Conservation (phyloP, 371 early-diverging fungal species). For the Funneliformis caledonium region DNA sequence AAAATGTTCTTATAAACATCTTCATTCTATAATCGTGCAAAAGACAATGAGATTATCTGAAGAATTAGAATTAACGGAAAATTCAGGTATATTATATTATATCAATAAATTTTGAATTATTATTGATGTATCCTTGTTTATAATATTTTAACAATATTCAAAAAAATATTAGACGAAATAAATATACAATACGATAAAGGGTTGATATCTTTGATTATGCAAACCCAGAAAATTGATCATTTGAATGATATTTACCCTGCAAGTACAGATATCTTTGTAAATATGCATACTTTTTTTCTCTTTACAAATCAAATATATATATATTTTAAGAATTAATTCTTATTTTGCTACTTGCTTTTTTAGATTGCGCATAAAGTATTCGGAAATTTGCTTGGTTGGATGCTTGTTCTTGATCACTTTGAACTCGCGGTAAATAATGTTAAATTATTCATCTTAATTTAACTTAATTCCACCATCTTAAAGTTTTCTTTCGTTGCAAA, state of each 20-base stretch:
- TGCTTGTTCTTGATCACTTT: conserved; percentile 76
- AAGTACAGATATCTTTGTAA: neutral
- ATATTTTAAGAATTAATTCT: neutral
- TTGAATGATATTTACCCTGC: neutral
- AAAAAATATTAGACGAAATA: neutral
- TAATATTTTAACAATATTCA: neutral
- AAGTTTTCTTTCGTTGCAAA: conserved; percentile 1
- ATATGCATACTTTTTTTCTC: neutral
- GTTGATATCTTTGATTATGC: conserved; percentile 14
- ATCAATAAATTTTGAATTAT: neutral
- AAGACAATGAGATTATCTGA: conserved; percentile 47
- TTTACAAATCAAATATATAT: neutral
- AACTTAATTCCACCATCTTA: neutral
- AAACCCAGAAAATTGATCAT: conserved; percentile 1
- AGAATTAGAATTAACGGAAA: conserved; percentile 44
- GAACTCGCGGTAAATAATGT: conserved; percentile 72
- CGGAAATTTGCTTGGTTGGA: conserved; percentile 76
- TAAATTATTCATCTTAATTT: neutral
- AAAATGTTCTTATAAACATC: conserved; percentile 44
- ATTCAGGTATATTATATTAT: conserved; percentile 1
- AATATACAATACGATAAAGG: conserved; percentile 5
- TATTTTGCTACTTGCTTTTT: neutral
- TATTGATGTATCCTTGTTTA: neutral
- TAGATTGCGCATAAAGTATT: conserved; percentile 48
- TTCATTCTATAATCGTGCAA: conserved; percentile 43